These are phyloP conservation scores for Hymenoscyphus repandus DNA, from an alignment of 2,329 filamentous ascomycete genomes.

Conservation along the genomic window DNA sequence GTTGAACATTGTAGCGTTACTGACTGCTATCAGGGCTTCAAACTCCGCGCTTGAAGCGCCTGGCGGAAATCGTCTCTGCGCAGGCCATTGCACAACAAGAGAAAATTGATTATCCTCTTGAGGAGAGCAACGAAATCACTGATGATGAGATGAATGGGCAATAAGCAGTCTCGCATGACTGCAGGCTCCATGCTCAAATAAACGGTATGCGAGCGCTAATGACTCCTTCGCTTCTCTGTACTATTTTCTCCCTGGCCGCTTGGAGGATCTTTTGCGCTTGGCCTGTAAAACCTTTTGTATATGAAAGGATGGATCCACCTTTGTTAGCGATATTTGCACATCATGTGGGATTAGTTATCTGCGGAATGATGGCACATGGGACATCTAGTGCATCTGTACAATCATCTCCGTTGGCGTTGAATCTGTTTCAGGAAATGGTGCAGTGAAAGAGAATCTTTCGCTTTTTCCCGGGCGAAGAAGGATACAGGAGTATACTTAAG, in stretches of 20 bases:
- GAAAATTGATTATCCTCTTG: constrained; percentile 57
- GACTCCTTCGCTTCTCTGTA: constrained; percentile 30
- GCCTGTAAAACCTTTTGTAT: constrained; percentile 26
- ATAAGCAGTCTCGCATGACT: constrained; percentile 15
- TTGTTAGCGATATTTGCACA: constrained; percentile 23
- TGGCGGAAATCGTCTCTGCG: constrained; percentile 96
- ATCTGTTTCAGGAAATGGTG: constrained; percentile 16
- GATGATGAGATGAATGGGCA: constrained; percentile 29
- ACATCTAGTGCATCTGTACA: constrained; percentile 25
- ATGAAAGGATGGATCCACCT: constrained; percentile 18
- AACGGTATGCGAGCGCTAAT: constrained; percentile 6
- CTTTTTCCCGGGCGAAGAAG: constrained; percentile 10
- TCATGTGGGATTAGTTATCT: constrained; percentile 19
- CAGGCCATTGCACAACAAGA: constrained; percentile 96
- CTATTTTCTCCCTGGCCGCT: constrained; percentile 24
- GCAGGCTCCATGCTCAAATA: background rate
- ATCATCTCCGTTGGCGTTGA: constrained; percentile 24
- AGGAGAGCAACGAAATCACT: constrained; percentile 45
- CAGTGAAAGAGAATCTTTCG: constrained; percentile 13
- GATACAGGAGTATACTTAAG: constrained; percentile 9
- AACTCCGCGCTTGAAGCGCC: constrained; percentile 87
- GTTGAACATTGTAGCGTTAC: constrained; percentile 16
- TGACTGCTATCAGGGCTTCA: constrained; percentile 66
- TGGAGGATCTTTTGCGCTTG: constrained; percentile 19
- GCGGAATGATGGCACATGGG: constrained; percentile 18